Base-by-base conservation (phyloP, 116 monocot genomes). In the Dioscorea cayenensis region DNA sequence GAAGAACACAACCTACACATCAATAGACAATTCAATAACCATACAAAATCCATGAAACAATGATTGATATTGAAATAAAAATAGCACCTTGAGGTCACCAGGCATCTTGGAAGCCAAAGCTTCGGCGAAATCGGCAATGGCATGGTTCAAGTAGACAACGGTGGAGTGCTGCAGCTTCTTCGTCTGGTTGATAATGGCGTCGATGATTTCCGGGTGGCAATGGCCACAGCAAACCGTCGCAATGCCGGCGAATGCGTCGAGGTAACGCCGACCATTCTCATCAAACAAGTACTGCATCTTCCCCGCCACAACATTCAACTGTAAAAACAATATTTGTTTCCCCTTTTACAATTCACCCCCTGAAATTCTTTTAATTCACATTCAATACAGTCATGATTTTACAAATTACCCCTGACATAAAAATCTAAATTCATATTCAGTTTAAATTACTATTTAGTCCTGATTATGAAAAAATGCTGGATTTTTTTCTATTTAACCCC, bases 231-330 rank as follows among this genome's bases (percentile, higher is more conserved):
- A 80, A 14, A 95, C 87, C 5, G 92, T 92, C 38, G 92, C 95
- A 72, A 95, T 95, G 21, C 95, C 95, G 64, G 74, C 95, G 66
- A 92, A 95, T 23, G 85, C 92, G 64, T 95, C 95, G 35, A 92
- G 82, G 72, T 90, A 95, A 3, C 95, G 85, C 2, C 79, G 79
- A 5, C 95, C 95, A 68, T 82, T 76, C 77, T 95, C 92, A 28
- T 95, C 95, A 51, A 82, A 95, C 64, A 95, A 71, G 75, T 95
- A 95, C 70, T 92, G 95, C 90, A 87, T 92, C 80, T 92, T 95
- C 32, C 95, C 95, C 22, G 85, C 84, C 17, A 95, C 95, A 60
- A 95, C 79, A 51, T 95, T 95, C 73, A 95, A 73, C 95, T 95
- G 82, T 27, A 4, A 32, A 32, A 32, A 4, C 32, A 32, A 32